A percentile compares a stretch with the other conserved stretches of the same genome.
Conservation (phyloP, 75 land plant genomes). For the Pinus albicaulis region DNA sequence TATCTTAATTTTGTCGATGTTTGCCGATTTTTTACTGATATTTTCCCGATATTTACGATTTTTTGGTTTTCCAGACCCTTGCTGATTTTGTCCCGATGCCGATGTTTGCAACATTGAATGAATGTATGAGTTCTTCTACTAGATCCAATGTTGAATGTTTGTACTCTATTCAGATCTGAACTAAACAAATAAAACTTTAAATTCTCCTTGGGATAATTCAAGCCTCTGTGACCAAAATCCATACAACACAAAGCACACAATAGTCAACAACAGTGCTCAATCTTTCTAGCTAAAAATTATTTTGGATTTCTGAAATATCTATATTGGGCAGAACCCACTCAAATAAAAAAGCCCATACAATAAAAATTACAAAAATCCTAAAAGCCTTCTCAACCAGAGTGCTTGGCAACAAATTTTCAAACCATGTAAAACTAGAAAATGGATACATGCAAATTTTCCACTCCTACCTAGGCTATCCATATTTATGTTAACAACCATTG, state of each 20-base stretch:
- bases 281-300: background rate
- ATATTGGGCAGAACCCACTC: background rate
- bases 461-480: no score
- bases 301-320: background rate
- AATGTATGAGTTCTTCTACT: background rate
- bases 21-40: no score
- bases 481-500: background rate
- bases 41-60: no score
- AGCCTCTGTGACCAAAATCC: background rate
- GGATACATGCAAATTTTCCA: background rate
- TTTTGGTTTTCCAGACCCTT: no score
- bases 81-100: no score
- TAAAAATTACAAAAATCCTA: background rate
- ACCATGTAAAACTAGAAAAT: background rate
- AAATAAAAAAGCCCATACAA: background rate
- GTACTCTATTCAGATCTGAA: constrained; percentile 1
- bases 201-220: background rate
- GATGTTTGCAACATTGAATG: no score
- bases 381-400: background rate
- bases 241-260: no score
- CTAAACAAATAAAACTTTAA: background rate
- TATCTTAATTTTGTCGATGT: no score
- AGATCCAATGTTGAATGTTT: background rate
- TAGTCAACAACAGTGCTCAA: background rate
- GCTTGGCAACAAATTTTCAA: background rate